Evolutionary conservation across 768 basidiomycete species (phyloP).

Genomic region (Trametes cingulata): DNA sequence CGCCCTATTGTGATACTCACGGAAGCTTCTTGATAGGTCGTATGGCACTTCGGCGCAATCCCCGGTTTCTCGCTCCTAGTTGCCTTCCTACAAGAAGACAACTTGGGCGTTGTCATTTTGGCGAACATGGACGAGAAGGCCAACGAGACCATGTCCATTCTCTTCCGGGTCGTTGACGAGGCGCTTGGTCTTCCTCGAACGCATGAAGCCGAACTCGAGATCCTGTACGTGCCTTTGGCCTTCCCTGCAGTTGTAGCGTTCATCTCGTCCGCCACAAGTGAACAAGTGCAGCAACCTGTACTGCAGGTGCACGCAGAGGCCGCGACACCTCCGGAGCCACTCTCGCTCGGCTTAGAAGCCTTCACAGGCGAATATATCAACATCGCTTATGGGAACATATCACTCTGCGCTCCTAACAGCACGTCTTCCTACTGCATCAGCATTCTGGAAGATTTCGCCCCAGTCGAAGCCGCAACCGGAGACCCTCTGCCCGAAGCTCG

Average conservation of each 20-base stretch:
- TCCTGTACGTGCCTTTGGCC: background rate
- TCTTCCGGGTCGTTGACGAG: constrained; percentile 3
- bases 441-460: constrained; percentile 15
- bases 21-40: constrained; percentile 27
- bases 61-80: constrained; percentile 38
- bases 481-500: background rate
- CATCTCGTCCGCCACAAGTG: background rate
- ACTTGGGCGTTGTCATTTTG: constrained; percentile 34
- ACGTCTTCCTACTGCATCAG: constrained; percentile 14
- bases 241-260: no score
- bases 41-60: constrained; percentile 37
- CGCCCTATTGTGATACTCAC: background rate
- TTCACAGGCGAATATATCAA: constrained; percentile 22
- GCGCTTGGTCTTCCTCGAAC: background rate
- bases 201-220: background rate
- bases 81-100: constrained; percentile 38
- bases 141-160: background rate
- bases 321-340: background rate
- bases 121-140: constrained; percentile 22
- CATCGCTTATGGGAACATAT: constrained; percentile 25
- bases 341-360: constrained; percentile 2
- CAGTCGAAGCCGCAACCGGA: background rate
- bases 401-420: constrained; percentile 22
- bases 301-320: background rate
- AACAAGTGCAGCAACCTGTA: background rate